A percentile compares a stretch with the other conserved stretches of the same genome.
Evolutionary conservation across 176 grass and related monocot species (phyloP).

Genomic region (Carex myosuroides): DNA sequence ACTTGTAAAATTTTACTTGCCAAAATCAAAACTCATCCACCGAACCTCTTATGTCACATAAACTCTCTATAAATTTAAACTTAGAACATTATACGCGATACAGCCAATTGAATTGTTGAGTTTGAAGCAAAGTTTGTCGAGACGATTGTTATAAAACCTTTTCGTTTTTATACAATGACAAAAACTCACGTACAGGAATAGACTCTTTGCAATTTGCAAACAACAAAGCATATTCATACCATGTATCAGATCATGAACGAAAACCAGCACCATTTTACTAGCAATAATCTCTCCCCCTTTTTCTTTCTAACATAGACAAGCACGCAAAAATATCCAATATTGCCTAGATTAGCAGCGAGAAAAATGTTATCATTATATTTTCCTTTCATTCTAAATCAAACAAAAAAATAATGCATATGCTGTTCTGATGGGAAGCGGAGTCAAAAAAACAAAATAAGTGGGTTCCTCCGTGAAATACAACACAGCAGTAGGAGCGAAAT

Average conservation of each 20-base stretch:
- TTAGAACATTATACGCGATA: no score
- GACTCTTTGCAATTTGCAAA: background rate
- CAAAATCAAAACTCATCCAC: no score
- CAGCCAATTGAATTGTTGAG: no score
- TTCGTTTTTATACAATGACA: no score
- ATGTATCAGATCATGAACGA: background rate
- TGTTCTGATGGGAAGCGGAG: background rate
- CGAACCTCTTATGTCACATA: no score
- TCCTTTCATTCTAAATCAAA: background rate
- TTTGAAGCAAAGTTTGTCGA: no score
- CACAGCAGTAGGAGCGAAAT: background rate
- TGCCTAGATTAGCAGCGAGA: background rate
- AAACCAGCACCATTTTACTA: background rate
- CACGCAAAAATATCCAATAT: background rate
- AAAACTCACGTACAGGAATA: background rate
- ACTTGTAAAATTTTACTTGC: no score
- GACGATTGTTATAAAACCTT: background rate
- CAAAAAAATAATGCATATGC: background rate
- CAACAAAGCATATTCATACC: background rate
- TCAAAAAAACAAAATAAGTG: background rate
- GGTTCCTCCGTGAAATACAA: background rate
- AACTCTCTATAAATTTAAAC: no score
- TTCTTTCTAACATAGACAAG: background rate
- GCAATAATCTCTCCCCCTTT: background rate
- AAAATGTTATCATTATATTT: background rate